Evolutionary conservation across 2,329 filamentous ascomycete species (phyloP).

Genomic region (Cordyceps cicadae): DNA sequence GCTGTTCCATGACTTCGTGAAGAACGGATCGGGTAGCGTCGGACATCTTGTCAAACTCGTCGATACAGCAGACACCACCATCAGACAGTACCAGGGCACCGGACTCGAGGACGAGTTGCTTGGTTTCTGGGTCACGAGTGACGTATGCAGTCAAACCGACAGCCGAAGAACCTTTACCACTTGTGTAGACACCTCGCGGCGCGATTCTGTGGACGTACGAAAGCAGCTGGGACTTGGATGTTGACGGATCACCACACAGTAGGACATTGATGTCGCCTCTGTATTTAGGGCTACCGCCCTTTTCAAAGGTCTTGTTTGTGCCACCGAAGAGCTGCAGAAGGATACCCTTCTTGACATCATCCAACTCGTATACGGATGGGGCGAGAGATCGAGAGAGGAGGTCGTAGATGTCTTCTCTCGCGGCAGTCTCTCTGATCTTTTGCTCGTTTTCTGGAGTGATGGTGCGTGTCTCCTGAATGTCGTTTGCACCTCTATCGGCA

Average conservation of each 20-base stretch:
- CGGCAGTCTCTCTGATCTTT: slow-evolving; percentile 74
- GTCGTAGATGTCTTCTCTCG: slow-evolving; percentile 83
- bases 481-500: slow-evolving; percentile 56
- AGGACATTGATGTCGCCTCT: slow-evolving; percentile 96
- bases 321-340: slow-evolving; percentile 93
- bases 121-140: slow-evolving; percentile 70
- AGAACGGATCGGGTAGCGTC: slow-evolving; percentile 71
- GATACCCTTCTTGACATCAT: slow-evolving; percentile 98
- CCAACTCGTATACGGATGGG: slow-evolving; percentile 94
- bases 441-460: slow-evolving; percentile 79
- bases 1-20: slow-evolving; percentile 84
- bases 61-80: slow-evolving; percentile 76
- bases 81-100: slow-evolving; percentile 72
- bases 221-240: slow-evolving; percentile 88
- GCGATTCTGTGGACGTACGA: slow-evolving; percentile 97
- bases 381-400: slow-evolving; percentile 83
- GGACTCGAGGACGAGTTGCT: slow-evolving; percentile 72
- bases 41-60: slow-evolving; percentile 83
- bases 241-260: slow-evolving; percentile 94
- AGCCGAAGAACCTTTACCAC: slow-evolving; percentile 71
- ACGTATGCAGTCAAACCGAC: slow-evolving; percentile 77
- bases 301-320: slow-evolving; percentile 96
- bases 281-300: slow-evolving; percentile 91
- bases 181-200: slow-evolving; percentile 76
- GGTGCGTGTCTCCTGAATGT: slow-evolving; percentile 75